phyloP scores from a whole-genome alignment of 1,284 basidiomycete species.

The Leccinum griseonigrum region DNA sequence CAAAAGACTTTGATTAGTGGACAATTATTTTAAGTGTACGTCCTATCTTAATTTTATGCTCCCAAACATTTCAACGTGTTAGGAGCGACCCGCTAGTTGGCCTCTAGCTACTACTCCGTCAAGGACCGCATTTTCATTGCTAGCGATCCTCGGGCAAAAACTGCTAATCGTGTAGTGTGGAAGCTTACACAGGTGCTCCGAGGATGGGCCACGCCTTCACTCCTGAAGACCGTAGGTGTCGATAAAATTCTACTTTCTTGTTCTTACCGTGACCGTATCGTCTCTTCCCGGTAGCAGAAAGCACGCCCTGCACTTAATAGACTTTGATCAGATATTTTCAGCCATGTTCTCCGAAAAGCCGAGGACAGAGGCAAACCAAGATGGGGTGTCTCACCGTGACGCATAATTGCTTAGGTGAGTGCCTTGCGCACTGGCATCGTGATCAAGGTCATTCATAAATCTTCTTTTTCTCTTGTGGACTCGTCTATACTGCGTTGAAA shows the following conservation, averaged over 20 bases:
- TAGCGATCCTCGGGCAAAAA: slow-evolving; percentile 45
- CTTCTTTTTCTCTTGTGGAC: not conserved
- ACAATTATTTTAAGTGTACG: slow-evolving; percentile 73
- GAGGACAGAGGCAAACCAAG: slow-evolving; percentile 48
- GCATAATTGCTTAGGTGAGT: slow-evolving; percentile 60
- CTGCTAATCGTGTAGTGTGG: slow-evolving; percentile 50
- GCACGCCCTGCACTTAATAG: slow-evolving; percentile 78
- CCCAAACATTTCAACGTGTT: not conserved
- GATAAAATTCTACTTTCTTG: not conserved
- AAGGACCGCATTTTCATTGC: slow-evolving; percentile 77
- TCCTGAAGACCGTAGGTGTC: slow-evolving; percentile 68
- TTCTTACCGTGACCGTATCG: not conserved
- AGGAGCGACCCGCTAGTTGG: slow-evolving; percentile 48
- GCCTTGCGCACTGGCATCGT: not conserved
- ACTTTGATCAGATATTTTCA: slow-evolving; percentile 76
- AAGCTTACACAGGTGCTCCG: slow-evolving; percentile 73
- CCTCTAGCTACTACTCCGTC: slow-evolving; percentile 62
- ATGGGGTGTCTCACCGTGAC: slow-evolving; percentile 71
- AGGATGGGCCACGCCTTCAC: slow-evolving; percentile 61
- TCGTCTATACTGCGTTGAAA: slow-evolving; percentile 49
- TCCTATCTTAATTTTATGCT: slow-evolving; percentile 5
- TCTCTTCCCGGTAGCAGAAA: slow-evolving; percentile 57
- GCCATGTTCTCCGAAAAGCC: slow-evolving; percentile 78
- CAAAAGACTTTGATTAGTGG: slow-evolving; percentile 73
- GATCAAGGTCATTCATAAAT: not conserved